phyloP scores from a whole-genome alignment of 805 yeast genomes.

The Pichia californica region DNA sequence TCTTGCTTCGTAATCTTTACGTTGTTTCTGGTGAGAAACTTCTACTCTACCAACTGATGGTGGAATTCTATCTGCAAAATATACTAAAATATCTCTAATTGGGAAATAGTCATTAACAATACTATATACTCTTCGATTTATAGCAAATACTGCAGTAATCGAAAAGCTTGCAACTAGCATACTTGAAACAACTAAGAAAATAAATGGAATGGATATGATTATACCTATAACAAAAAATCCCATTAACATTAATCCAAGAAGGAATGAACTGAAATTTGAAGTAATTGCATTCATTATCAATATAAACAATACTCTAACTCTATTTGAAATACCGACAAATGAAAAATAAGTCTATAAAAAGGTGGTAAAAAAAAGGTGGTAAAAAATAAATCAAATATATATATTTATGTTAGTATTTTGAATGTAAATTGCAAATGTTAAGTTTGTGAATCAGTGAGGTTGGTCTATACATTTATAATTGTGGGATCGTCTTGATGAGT shows the following conservation, averaged over 20 bases:
- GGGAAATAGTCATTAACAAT: slow-evolving; percentile 12
- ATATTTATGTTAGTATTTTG: too few species aligned
- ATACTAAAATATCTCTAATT: slow-evolving; percentile 17
- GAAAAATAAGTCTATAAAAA: slow-evolving; percentile 2
- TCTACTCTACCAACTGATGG: slow-evolving; percentile 30
- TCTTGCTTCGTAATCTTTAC: neutral
- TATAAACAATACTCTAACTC: neutral
- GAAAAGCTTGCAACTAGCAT: neutral
- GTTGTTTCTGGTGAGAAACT: slow-evolving; percentile 10
- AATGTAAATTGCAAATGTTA: too few species aligned
- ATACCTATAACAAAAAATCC: slow-evolving; percentile 28
- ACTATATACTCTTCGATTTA: neutral
- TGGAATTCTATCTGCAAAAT: slow-evolving; percentile 27
- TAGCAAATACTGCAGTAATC: neutral
- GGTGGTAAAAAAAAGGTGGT: too few species aligned
- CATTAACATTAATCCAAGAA: slow-evolving; percentile 15
- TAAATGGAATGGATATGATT: slow-evolving; percentile 4
- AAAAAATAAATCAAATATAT: too few species aligned
- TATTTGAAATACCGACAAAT: neutral
- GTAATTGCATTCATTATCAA: slow-evolving; percentile 1
- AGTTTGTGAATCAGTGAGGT: too few species aligned
- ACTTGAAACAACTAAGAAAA: slow-evolving; percentile 4
- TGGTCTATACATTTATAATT: slow-evolving; percentile 1
- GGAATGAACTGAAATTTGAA: slow-evolving; percentile 12
- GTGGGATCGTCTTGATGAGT: neutral